Percentiles rank a stretch among this genome's conserved stretches.
phyloP scores from a whole-genome alignment of 2,329 filamentous ascomycete genomes.

The Hymenoscyphus scutula region DNA sequence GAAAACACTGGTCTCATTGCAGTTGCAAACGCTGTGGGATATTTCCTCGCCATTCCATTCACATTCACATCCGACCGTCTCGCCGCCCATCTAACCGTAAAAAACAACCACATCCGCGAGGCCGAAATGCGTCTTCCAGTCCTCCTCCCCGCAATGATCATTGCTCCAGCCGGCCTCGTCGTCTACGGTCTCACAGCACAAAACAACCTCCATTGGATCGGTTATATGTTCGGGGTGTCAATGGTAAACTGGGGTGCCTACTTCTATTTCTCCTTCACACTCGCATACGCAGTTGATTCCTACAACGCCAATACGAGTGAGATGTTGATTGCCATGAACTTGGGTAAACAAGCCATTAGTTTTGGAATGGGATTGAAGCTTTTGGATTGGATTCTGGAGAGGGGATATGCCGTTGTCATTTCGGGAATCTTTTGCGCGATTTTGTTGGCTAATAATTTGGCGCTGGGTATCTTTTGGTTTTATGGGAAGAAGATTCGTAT shows the following conservation, averaged over 20 bases:
- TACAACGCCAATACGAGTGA: constrained; percentile 59
- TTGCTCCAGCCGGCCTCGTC: constrained; percentile 55
- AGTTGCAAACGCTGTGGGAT: constrained; percentile 40
- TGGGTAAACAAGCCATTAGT: constrained; percentile 56
- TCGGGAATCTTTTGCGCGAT: constrained; percentile 48
- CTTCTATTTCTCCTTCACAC: constrained; percentile 56
- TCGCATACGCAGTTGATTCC: constrained; percentile 60
- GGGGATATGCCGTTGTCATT: constrained; percentile 52
- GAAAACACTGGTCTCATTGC: constrained; percentile 46
- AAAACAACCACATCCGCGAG: constrained; percentile 41
- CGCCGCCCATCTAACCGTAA: constrained; percentile 39
- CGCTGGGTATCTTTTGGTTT: constrained; percentile 48
- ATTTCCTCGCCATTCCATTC: constrained; percentile 44
- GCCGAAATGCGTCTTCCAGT: constrained; percentile 42
- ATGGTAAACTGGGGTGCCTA: constrained; percentile 50
- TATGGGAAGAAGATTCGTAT: constrained; percentile 50
- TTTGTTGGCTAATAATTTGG: constrained; percentile 49
- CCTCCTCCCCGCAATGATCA: constrained; percentile 50
- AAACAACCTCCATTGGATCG: constrained; percentile 50
- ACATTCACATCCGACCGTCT: constrained; percentile 42
- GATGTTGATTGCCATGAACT: constrained; percentile 59
- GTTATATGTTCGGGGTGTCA: constrained; percentile 49
- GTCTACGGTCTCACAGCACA: constrained; percentile 57
- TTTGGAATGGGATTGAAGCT: constrained; percentile 52
- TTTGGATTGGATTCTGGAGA: constrained; percentile 48